These are phyloP conservation scores for Neofusicoccum parvum DNA, from an alignment of 2,329 filamentous ascomycete species.

Conservation along the genomic window DNA sequence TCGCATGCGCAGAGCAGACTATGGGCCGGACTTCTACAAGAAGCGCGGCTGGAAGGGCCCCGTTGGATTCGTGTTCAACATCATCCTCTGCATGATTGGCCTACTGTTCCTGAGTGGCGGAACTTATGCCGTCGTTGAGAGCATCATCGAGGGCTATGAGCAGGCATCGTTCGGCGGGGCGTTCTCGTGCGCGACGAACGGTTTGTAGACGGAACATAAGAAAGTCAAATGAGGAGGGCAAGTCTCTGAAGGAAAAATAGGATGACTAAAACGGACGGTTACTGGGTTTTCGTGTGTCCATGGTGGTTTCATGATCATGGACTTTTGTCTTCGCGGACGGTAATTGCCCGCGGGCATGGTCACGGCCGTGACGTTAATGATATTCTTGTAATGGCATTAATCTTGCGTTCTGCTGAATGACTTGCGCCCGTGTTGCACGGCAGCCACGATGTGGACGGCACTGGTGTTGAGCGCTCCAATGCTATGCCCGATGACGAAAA, in stretches of 20 bases:
- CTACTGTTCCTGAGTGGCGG: slow-evolving; percentile 80
- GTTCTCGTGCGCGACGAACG: slow-evolving; percentile 74
- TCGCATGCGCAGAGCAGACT: slow-evolving; percentile 70
- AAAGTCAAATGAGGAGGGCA: too few relatives aligned
- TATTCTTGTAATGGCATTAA: neutral
- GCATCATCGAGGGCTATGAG: slow-evolving; percentile 73
- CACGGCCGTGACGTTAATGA: slow-evolving; percentile 1
- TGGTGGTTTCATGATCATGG: neutral
- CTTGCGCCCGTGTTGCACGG: neutral
- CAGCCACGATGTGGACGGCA: neutral
- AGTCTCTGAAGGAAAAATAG: neutral
- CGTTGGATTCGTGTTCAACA: slow-evolving; percentile 66
- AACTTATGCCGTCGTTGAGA: slow-evolving; percentile 73
- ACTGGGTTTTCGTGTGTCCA: neutral
- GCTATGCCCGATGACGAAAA: slow-evolving; percentile 1
- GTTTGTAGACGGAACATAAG: slow-evolving; percentile 46
- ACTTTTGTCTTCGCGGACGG: neutral
- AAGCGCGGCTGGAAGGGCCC: slow-evolving; percentile 56
- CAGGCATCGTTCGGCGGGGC: slow-evolving; percentile 66
- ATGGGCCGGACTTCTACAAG: slow-evolving; percentile 56
- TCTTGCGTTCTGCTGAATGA: neutral
- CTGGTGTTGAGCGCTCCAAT: neutral
- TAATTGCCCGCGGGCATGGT: neutral
- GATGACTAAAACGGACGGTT: neutral
- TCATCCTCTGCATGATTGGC: slow-evolving; percentile 72